Evolutionary conservation across 225 moss, liverwort and hornwort species (phyloP).

Genomic region (Ulota crispa): DNA sequence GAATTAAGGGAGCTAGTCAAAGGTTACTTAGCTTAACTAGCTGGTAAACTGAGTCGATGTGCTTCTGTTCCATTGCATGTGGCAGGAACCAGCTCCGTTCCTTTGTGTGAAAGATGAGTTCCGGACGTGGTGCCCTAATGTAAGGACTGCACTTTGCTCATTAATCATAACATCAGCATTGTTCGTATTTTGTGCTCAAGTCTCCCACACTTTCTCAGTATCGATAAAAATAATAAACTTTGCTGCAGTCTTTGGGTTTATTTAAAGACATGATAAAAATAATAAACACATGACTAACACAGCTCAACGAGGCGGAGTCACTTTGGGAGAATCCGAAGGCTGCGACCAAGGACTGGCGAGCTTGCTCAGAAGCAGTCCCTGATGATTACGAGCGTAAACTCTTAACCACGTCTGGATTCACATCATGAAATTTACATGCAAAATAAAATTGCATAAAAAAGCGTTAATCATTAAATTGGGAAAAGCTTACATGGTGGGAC

Average conservation of each 20-base stretch:
- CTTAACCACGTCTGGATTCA: neutral
- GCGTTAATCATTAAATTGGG: no score
- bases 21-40: no score
- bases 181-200: neutral
- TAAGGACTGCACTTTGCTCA: conserved; percentile 9
- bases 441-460: neutral
- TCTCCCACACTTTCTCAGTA: neutral
- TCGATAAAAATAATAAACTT: neutral
- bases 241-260: no score
- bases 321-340: conserved; percentile 63
- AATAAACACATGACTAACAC: neutral
- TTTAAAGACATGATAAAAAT: no score
- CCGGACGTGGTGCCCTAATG: conserved; percentile 44
- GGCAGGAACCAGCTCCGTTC: conserved; percentile 47
- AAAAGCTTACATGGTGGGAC: no score
- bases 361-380: conserved; percentile 45
- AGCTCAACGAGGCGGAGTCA: conserved; percentile 45
- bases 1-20: no score
- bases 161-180: no score
- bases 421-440: neutral
- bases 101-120: conserved; percentile 52
- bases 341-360: conserved; percentile 52
- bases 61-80: conserved; percentile 3
- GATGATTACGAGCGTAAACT: conserved; percentile 29
- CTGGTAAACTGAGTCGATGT: neutral